Percentiles rank a stretch among this genome's conserved stretches.
phyloP scores from a whole-genome alignment of 2,329 filamentous ascomycete species.

The Sphaerulina vaccinii region DNA sequence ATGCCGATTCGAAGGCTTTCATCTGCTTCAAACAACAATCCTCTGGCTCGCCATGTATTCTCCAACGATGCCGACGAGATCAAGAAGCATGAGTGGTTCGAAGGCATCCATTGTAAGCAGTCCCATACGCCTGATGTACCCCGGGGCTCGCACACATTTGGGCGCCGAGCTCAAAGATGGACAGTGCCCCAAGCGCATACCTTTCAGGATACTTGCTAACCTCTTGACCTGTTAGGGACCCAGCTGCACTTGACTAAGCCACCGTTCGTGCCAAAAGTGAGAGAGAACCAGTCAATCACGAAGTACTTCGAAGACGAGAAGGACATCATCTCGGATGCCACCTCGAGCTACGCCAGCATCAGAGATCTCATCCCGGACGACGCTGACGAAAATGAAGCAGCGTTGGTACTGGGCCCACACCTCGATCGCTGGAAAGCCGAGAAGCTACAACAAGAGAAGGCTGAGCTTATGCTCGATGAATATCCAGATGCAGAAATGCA shows the following conservation, averaged over 20 bases:
- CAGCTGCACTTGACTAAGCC: conserved; percentile 68
- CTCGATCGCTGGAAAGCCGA: conserved; percentile 28
- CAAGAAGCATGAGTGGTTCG: conserved; percentile 85
- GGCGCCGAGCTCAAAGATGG: too few relatives aligned
- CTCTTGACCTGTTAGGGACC: too few relatives aligned
- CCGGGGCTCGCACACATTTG: too few relatives aligned
- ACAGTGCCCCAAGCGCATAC: too few relatives aligned
- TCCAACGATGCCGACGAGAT: conserved; percentile 84
- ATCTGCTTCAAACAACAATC: conserved; percentile 46
- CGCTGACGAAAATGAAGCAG: conserved; percentile 16
- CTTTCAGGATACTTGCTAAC: too few relatives aligned
- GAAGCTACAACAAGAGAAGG: conserved; percentile 30
- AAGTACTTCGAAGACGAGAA: conserved; percentile 89
- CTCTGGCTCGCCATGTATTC: conserved; percentile 59
- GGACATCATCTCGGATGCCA: conserved; percentile 53
- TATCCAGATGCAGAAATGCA: conserved; percentile 33
- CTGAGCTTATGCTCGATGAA: conserved; percentile 33
- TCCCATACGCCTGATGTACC: too few relatives aligned
- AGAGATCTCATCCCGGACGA: conserved; percentile 24
- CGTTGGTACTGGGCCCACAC: conserved; percentile 15
- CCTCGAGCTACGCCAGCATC: conserved; percentile 29
- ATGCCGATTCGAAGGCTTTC: conserved; percentile 33
- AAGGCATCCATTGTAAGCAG: conserved; percentile 72
- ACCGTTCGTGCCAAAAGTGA: conserved; percentile 75
- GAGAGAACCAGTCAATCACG: conserved; percentile 54